phyloP scores from a whole-genome alignment of 192 early-diverging fungal genomes.

The Entomortierella chlamydospora region DNA sequence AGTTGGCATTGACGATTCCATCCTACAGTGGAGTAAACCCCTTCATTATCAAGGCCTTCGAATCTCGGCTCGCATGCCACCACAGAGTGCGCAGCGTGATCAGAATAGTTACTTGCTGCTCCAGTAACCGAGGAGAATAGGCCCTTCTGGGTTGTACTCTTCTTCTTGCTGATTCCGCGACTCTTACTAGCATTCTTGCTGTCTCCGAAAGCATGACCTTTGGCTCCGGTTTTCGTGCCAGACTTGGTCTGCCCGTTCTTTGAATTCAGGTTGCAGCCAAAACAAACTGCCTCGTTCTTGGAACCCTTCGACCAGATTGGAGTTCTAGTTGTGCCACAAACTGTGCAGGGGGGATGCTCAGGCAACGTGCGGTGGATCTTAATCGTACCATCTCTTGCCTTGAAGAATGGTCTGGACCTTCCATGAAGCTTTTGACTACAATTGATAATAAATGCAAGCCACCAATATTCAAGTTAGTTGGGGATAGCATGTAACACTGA shows the following conservation, averaged over 20 bases:
- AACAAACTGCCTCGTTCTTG: slow-evolving; percentile 9
- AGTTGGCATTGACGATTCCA: neutral
- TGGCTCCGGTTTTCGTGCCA: neutral
- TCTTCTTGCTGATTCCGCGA: neutral
- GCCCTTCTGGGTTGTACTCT: neutral
- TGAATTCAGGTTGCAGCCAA: slow-evolving; percentile 9
- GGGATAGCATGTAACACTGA: no score
- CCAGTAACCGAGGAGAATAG: neutral
- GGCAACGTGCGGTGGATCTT: slow-evolving; percentile 39
- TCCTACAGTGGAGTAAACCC: neutral
- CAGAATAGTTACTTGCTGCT: neutral
- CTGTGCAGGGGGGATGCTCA: slow-evolving; percentile 20
- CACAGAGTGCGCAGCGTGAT: no score
- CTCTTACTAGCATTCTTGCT: neutral
- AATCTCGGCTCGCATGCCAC: no score
- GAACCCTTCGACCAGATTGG: slow-evolving; percentile 25
- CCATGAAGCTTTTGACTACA: slow-evolving; percentile 48
- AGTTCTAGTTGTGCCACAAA: slow-evolving; percentile 14
- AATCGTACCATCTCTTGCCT: slow-evolving; percentile 45
- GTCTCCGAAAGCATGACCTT: neutral
- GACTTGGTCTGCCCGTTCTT: neutral
- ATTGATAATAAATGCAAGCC: neutral
- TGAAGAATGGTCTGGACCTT: slow-evolving; percentile 43
- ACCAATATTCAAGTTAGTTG: no score
- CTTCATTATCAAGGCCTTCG: neutral